Base-by-base conservation (phyloP, 2,329 filamentous ascomycete genomes). In the Periglandula ipomoeae region DNA sequence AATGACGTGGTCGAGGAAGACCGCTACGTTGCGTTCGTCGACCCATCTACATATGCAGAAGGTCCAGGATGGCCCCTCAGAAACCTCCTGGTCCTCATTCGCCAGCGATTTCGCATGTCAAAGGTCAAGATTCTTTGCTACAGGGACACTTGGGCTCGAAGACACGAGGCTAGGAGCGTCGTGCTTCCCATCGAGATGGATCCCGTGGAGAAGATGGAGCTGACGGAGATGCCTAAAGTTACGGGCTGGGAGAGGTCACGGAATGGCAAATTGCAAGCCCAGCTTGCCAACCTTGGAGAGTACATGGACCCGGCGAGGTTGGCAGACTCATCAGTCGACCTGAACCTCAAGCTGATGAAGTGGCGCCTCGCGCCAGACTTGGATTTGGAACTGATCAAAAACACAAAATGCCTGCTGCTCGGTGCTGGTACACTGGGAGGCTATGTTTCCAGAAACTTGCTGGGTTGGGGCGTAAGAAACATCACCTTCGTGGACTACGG, bases 281-380 rank as follows among this genome's bases (percentile, higher is more conserved):
- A 87, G 55, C 78, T 85, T 17, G 88, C 89, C 13, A 89, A 94
- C 59, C 74, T 98, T 8, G 85, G 86, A 19, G 89, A 93, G 58
- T 95, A 95, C 58, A 91, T 98, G 85, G 90, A 98, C 61, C 91
- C 93, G 6, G 73, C 78, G 30, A 83, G 84, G 60, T 73, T 97
- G 17, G 93, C 93, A 20, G 90, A 97, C 62, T 89, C 95, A 63
- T 89, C 90, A 1, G 91, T 97, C 9, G 93, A 98, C 61, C 76
- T 98, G 50, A 98, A 98, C 61, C 74, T 97, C 52, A 97, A 97
- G 68, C 76, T 98, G 50, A 98, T 98, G 84, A 98, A 96, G 70
- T 98, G 93, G 93, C 84, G 93, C 35, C 89, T 98, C 59, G 88
- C 89, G 7, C 93, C 93, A 0, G 83, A 84, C 45, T 77, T 98